A percentile compares a stretch with the other conserved stretches of the same genome.
These are phyloP conservation scores for Lagenaria siceraria DNA, from an alignment of 306 rosid genomes.

Conservation along the genomic window DNA sequence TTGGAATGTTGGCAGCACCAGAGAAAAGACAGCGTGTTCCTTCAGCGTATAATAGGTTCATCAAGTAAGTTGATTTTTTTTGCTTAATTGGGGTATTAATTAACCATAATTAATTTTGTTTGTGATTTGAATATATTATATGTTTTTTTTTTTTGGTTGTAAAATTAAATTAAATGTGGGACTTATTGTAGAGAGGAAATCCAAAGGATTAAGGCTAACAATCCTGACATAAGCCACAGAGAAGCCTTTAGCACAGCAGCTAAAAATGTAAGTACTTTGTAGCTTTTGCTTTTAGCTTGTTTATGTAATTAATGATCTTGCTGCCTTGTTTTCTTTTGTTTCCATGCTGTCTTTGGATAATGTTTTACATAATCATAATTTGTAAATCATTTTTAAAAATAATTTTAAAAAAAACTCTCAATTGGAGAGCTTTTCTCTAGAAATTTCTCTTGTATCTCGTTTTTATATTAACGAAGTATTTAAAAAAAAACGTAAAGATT, in stretches of 20 bases:
- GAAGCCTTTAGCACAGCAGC: conserved; percentile 98
- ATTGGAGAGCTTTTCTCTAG: too few species aligned
- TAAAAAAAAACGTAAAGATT: too few species aligned
- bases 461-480: too few species aligned
- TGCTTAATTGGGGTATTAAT: not conserved
- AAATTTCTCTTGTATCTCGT: too few species aligned
- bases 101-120: not conserved
- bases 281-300: not conserved
- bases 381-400: too few species aligned
- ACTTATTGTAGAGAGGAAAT: conserved; percentile 77
- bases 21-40: conserved; percentile 98
- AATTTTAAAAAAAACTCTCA: too few species aligned
- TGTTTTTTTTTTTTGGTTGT: not conserved
- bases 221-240: conserved; percentile 92
- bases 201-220: conserved; percentile 91
- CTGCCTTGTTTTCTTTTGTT: not conserved
- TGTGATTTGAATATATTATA: not conserved
- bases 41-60: conserved; percentile 92
- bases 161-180: not conserved
- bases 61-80: conserved; percentile 48
- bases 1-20: conserved; percentile 45
- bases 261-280: conserved; percentile 64
- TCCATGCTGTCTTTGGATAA: not conserved
- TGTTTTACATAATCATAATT: not conserved
- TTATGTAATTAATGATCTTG: not conserved